Conservation (phyloP, 1,284 basidiomycete species). For the Cutaneotrichosporon cavernicola region DNA sequence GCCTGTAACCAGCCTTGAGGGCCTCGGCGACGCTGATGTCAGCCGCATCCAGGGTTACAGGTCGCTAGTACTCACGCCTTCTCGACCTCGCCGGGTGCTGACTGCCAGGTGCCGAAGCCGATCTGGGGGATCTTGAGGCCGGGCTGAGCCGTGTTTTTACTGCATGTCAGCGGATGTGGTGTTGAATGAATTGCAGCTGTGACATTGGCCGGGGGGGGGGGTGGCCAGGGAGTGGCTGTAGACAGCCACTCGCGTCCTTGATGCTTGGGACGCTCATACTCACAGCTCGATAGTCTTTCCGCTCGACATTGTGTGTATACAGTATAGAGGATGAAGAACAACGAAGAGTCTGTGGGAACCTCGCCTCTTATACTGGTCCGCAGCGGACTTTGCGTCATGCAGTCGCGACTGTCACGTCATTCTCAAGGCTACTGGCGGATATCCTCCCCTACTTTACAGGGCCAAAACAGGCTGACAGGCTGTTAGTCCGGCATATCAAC, state of each 20-base stretch:
- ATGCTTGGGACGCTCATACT: slow-evolving; percentile 8
- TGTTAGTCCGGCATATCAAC: not conserved
- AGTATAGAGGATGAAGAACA: not conserved
- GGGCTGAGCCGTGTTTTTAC: slow-evolving; percentile 27
- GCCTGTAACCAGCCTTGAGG: slow-evolving; percentile 70
- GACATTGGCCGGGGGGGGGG: not conserved
- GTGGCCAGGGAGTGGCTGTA: not conserved
- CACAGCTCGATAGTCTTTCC: slow-evolving; percentile 31
- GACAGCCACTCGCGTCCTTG: not conserved
- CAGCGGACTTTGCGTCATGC: not conserved
- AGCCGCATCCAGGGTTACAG: not conserved
- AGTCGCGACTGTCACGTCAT: not conserved
- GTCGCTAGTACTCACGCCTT: slow-evolving; percentile 28
- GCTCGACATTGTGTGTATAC: slow-evolving; percentile 25
- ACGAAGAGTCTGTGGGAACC: not conserved
- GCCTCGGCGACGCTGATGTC: slow-evolving; percentile 62
- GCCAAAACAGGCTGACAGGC: not conserved
- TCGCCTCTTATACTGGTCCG: not conserved
- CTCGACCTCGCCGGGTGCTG: slow-evolving; percentile 67
- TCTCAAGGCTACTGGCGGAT: too few relatives aligned
- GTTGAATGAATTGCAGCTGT: not conserved
- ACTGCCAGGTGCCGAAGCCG: slow-evolving; percentile 66
- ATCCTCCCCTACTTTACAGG: too few relatives aligned
- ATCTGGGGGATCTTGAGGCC: slow-evolving; percentile 62
- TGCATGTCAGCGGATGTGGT: not conserved